A percentile compares a stretch with the other conserved stretches of the same genome.
These are phyloP conservation scores for Echinochloa phyllopogon DNA, from an alignment of 176 grass and related monocot genomes.

Conservation along the genomic window DNA sequence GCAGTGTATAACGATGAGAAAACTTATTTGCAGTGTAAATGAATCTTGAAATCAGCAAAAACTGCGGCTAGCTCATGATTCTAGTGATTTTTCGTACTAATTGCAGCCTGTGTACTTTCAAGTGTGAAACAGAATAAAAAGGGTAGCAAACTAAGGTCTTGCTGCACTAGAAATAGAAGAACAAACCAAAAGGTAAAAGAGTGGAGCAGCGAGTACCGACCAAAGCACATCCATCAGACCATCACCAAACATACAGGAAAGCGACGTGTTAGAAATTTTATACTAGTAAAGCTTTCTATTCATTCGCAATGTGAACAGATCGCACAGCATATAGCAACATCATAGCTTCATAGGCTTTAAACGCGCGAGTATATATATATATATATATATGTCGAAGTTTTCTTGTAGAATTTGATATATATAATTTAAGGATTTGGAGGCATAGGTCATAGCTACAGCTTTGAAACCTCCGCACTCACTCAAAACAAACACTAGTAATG, in stretches of 20 bases:
- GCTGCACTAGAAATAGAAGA: neutral
- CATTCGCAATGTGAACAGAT: neutral
- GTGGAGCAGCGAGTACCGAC: no score
- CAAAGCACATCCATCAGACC: no score
- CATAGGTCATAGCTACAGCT: no score
- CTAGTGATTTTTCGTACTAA: neutral
- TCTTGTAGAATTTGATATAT: neutral
- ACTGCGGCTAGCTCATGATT: neutral
- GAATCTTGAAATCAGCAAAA: no score
- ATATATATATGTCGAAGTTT: neutral
- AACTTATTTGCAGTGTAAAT: neutral
- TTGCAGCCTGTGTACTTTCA: neutral
- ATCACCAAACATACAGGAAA: neutral
- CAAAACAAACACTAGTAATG: no score
- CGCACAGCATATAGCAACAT: no score
- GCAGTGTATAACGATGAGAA: neutral
- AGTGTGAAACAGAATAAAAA: conserved; percentile 7
- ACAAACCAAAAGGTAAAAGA: neutral
- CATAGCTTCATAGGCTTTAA: neutral
- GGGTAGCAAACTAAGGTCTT: neutral
- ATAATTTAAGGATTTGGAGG: neutral
- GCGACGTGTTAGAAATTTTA: neutral
- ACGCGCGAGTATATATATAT: no score
- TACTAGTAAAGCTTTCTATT: neutral
- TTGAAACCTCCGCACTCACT: no score